Evolutionary conservation across 2,329 filamentous ascomycete species (phyloP).

Genomic region (Alternaria conjuncta): DNA sequence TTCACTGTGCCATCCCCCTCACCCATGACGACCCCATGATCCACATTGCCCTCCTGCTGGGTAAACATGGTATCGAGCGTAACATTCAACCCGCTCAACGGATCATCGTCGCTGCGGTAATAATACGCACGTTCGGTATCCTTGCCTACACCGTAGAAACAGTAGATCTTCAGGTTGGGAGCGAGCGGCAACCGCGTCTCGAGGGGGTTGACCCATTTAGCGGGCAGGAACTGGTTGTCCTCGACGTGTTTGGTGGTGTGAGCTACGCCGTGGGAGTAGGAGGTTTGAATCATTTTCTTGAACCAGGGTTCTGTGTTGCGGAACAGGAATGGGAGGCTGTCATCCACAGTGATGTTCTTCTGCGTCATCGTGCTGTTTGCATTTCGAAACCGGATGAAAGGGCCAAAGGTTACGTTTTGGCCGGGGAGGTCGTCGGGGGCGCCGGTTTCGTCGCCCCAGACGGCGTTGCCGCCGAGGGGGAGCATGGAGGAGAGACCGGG

Average conservation of each 20-base stretch:
- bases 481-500: conserved; percentile 96
- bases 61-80: conserved; percentile 61
- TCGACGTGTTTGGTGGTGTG: conserved; percentile 81
- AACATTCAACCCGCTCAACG: conserved; percentile 69
- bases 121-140: conserved; percentile 92
- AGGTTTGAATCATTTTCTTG: conserved; percentile 69
- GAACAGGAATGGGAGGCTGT: conserved; percentile 79
- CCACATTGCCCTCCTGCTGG: conserved; percentile 54
- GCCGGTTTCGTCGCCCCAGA: conserved; percentile 91
- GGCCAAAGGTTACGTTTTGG: conserved; percentile 77
- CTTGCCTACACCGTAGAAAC: conserved; percentile 96
- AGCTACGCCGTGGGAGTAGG: conserved; percentile 89
- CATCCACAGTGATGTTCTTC: conserved; percentile 79
- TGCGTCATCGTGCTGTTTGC: conserved; percentile 58
- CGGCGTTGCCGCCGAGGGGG: conserved; percentile 86
- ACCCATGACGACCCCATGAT: conserved; percentile 93
- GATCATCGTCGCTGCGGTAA: conserved; percentile 76
- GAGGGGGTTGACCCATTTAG: conserved; percentile 94
- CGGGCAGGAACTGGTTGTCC: conserved; percentile 58
- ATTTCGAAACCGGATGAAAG: conserved; percentile 81
- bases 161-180: conserved; percentile 91
- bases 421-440: conserved; percentile 85
- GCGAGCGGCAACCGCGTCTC: conserved; percentile 87
- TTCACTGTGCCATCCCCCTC: conserved; percentile 97
- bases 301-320: conserved; percentile 87